Evolutionary conservation across 202 grass and related monocot genomes (phyloP).

Genomic region (Schoenoplectus tabernaemontani): DNA sequence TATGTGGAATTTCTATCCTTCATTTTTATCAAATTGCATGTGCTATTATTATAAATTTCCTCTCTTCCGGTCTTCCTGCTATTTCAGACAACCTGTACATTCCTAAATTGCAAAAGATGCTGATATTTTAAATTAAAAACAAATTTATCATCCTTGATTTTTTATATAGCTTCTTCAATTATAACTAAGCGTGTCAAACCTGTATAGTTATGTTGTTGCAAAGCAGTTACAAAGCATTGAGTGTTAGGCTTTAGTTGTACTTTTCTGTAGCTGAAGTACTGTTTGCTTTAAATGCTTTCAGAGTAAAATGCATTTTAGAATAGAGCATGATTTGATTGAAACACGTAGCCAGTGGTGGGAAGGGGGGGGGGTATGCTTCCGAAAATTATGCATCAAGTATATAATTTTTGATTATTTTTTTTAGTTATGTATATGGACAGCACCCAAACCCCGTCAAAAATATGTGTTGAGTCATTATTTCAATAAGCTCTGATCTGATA

Average conservation of each 20-base stretch:
- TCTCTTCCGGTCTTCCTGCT: not conserved
- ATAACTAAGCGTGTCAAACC: not conserved
- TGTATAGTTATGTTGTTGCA: too few species aligned
- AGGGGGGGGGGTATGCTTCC: too few species aligned
- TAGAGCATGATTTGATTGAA: not conserved
- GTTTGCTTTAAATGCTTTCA: not conserved
- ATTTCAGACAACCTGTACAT: not conserved
- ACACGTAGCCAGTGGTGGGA: not conserved
- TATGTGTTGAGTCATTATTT: too few species aligned
- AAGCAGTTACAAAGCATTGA: too few species aligned
- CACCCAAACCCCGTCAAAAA: too few species aligned
- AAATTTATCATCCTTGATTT: not conserved
- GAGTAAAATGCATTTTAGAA: conserved; percentile 7
- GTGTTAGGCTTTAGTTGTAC: not conserved
- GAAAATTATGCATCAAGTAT: too few species aligned
- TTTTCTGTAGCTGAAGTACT: not conserved
- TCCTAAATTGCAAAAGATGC: not conserved
- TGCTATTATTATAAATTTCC: not conserved
- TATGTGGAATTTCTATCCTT: not conserved
- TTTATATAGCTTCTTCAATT: not conserved
- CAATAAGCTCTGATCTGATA: too few species aligned
- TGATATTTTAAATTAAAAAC: not conserved
- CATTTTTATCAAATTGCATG: not conserved
- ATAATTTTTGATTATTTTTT: too few species aligned
- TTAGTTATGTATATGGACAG: too few species aligned